Base-by-base conservation (phyloP, 305 asterid genomes). In the Fraxinus ornus region DNA sequence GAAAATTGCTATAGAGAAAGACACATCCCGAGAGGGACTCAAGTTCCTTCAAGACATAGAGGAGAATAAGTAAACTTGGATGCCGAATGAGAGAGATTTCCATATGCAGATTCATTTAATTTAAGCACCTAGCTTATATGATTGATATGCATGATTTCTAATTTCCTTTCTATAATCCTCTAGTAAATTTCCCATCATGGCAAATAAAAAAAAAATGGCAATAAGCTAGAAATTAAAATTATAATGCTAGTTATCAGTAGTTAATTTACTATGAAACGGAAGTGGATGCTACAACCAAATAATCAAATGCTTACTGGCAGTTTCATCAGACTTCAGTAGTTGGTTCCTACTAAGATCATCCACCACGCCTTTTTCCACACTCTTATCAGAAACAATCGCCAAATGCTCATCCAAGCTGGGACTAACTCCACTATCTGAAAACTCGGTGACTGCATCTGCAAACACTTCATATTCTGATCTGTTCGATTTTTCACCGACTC, bases 371-470 rank as follows among this genome's bases (percentile, higher is more conserved):
- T 84, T 87, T 71, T 87, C 88, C 82, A 62, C 77, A 21, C 64
- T 84, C 71, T 78, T 83, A 47, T 83, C 78, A 39, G 74, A 41
- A 82, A 78, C 85, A 72, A 86, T 83, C 83, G 82, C 89, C 73
- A 47, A 49, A n/a, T 60, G 84, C 55, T 73, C 93, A 83, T 85
- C 92, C 81, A 83, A 10, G 17, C 78, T 83, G 21, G 93, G 92
- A 84, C 86, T 90, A 60, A 79, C 70, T 47, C 91, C 93, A 83
- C 90, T 85, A 49, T 94, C 97, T 1, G 95, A 83, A 87, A 95
- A 94, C 13, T 92, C 98, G 0, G 92, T 80, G 44, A 86, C 89
- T 60, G 97, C 98, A 89, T 94, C 99, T 44, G 98, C 75, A 83
- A 86, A 95, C 80, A 88, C 84, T 30, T 95, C 98, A 62, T 91